A percentile compares a stretch with the other conserved stretches of the same genome.
Evolutionary conservation across 495 filamentous ascomycete species (phyloP).

Genomic region (Penicillium lagena): DNA sequence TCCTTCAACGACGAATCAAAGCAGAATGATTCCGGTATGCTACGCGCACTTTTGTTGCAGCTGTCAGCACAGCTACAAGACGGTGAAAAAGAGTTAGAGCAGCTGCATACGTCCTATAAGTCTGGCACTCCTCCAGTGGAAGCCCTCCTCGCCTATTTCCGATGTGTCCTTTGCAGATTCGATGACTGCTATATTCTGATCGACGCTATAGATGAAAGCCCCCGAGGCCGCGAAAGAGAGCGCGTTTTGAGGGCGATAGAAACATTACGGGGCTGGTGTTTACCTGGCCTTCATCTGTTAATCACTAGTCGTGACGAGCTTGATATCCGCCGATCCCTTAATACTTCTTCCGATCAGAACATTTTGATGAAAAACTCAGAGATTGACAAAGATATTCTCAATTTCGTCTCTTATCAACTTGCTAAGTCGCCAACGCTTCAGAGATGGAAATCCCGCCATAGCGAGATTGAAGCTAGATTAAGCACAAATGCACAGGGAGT

Average conservation of each 20-base stretch:
- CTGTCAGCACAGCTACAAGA: slow-evolving; percentile 21
- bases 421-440: slow-evolving; percentile 12
- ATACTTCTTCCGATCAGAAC: slow-evolving; percentile 7
- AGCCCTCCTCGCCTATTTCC: slow-evolving; percentile 10
- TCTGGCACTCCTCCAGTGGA: slow-evolving; percentile 4
- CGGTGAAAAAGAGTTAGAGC: slow-evolving; percentile 7
- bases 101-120: slow-evolving; percentile 7
- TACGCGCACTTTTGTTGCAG: slow-evolving; percentile 31
- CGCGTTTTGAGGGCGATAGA: slow-evolving; percentile 15
- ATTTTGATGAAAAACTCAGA: slow-evolving; percentile 16
- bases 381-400: slow-evolving; percentile 22
- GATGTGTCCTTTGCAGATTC: slow-evolving; percentile 7
- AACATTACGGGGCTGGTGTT: slow-evolving; percentile 15
- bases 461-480: slow-evolving; percentile 19
- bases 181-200: slow-evolving; percentile 18
- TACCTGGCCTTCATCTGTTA: slow-evolving; percentile 25
- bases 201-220: slow-evolving; percentile 24
- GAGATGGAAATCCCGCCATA: not conserved
- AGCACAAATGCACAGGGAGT: slow-evolving; percentile 23
- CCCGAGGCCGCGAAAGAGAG: slow-evolving; percentile 8
- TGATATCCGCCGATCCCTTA: slow-evolving; percentile 25
- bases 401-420: slow-evolving; percentile 23
- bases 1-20: slow-evolving; percentile 26
- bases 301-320: slow-evolving; percentile 30
- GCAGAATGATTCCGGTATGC: slow-evolving; percentile 23